A percentile compares a stretch with the other conserved stretches of the same genome.
Evolutionary conservation across 192 early-diverging fungal species (phyloP).

Genomic region (Allomyces macrogynus): DNA sequence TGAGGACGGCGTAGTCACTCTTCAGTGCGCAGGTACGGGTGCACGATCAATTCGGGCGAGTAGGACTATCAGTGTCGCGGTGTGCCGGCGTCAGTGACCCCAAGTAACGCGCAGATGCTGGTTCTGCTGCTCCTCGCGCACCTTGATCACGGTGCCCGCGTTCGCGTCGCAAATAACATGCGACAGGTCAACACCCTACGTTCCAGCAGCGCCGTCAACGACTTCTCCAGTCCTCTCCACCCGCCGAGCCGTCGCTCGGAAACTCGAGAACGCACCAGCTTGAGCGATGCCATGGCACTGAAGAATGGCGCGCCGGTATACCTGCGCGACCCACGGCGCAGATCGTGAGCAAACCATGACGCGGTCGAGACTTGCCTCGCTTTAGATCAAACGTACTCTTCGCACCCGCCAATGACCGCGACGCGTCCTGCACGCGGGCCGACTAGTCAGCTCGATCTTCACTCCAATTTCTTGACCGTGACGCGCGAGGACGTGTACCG

Average conservation of each 20-base stretch:
- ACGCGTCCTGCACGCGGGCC: background rate
- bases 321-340: slow-evolving; percentile 17
- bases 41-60: slow-evolving; percentile 77
- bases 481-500: too few relatives aligned
- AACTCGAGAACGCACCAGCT: slow-evolving; percentile 29
- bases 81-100: too few relatives aligned
- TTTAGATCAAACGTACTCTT: background rate
- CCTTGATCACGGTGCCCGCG: slow-evolving; percentile 58
- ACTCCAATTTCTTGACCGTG: too few relatives aligned
- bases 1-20: slow-evolving; percentile 12
- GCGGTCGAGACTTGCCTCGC: too few relatives aligned
- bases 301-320: slow-evolving; percentile 91
- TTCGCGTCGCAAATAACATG: slow-evolving; percentile 68
- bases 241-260: background rate
- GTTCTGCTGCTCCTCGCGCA: slow-evolving; percentile 1
- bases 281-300: slow-evolving; percentile 46
- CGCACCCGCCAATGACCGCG: background rate
- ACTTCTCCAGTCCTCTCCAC: background rate
- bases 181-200: slow-evolving; percentile 68
- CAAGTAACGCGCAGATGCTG: too few relatives aligned
- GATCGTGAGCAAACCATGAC: too few relatives aligned
- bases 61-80: slow-evolving; percentile 16
- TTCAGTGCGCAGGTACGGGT: slow-evolving; percentile 50
- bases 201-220: too few relatives aligned
- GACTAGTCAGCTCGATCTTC: too few relatives aligned